These are phyloP conservation scores for Leucocoprinus leucothites DNA, from an alignment of 768 basidiomycete species.

Conservation along the genomic window DNA sequence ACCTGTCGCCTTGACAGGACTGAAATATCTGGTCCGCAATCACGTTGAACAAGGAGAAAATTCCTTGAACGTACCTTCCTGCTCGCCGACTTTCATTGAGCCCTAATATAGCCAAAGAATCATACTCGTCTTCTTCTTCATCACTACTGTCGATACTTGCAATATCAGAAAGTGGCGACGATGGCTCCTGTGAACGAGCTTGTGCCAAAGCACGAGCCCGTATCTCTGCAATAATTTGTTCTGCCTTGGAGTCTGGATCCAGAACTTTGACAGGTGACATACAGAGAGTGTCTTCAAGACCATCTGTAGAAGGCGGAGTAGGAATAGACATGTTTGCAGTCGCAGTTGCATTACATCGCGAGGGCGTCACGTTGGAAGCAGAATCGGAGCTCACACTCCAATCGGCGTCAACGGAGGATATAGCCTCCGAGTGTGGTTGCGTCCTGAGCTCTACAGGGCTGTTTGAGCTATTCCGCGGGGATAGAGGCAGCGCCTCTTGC, in stretches of 20 bases:
- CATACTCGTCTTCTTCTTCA: conserved; percentile 31
- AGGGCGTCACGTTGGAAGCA: not conserved
- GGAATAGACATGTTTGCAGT: conserved; percentile 5
- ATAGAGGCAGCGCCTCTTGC: conserved; percentile 23
- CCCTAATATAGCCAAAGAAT: not conserved
- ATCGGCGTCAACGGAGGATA: not conserved
- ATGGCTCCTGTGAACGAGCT: conserved; percentile 39
- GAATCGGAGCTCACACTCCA: conserved; percentile 7
- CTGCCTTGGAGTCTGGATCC: conserved; percentile 43
- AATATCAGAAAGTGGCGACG: conserved; percentile 27
- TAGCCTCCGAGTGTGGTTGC: not conserved
- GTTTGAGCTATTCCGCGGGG: conserved; percentile 6
- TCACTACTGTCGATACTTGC: conserved; percentile 49
- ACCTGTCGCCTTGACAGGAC: not conserved
- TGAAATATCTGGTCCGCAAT: not conserved
- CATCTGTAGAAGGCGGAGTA: conserved; percentile 23
- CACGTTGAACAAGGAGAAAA: not conserved
- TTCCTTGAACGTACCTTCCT: not conserved
- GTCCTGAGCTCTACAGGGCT: not conserved
- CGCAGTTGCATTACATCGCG: conserved; percentile 4
- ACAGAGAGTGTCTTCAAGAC: conserved; percentile 14
- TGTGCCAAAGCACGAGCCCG: conserved; percentile 57
- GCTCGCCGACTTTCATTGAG: not conserved
- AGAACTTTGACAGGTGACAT: conserved; percentile 18
- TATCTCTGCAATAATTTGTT: conserved; percentile 59